A percentile compares a stretch with the other conserved stretches of the same genome.
phyloP scores from a whole-genome alignment of 257 asterid genomes.

The Solanum chmielewskii region DNA sequence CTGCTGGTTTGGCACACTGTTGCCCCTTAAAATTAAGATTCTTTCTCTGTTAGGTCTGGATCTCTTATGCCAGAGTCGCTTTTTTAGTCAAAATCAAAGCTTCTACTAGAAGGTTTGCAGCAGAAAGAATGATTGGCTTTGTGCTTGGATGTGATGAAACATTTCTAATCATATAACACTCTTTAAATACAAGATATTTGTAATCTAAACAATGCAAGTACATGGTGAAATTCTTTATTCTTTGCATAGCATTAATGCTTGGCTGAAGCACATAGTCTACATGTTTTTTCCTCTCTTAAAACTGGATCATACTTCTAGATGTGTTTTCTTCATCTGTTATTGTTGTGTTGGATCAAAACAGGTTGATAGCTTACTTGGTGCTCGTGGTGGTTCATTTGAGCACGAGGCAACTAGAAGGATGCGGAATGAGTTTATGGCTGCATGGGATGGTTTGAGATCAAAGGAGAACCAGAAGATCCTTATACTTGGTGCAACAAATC shows the following conservation, averaged over 20 bases:
- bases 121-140: not conserved
- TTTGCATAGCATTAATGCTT: not conserved
- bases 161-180: not conserved
- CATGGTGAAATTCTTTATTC: not conserved
- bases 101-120: not conserved
- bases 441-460: slow-evolving; percentile 99
- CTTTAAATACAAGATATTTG: not conserved
- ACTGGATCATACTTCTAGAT: not conserved
- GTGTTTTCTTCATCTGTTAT: not conserved
- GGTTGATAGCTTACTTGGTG: slow-evolving; percentile 99
- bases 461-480: slow-evolving; percentile 91
- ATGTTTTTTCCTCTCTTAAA: not conserved
- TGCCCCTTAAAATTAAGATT: not conserved
- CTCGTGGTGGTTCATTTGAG: slow-evolving; percentile 94
- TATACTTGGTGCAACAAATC: slow-evolving; percentile 96
- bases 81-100: not conserved
- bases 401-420: slow-evolving; percentile 99
- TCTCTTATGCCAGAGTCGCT: not conserved
- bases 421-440: slow-evolving; percentile 98
- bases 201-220: not conserved
- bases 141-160: not conserved
- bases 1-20: not conserved
- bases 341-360: slow-evolving; percentile 19
- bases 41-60: not conserved
- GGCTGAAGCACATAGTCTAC: not conserved